Evolutionary conservation across 2,329 filamentous ascomycete genomes (phyloP).

Genomic region (Macrophomina tecta): DNA sequence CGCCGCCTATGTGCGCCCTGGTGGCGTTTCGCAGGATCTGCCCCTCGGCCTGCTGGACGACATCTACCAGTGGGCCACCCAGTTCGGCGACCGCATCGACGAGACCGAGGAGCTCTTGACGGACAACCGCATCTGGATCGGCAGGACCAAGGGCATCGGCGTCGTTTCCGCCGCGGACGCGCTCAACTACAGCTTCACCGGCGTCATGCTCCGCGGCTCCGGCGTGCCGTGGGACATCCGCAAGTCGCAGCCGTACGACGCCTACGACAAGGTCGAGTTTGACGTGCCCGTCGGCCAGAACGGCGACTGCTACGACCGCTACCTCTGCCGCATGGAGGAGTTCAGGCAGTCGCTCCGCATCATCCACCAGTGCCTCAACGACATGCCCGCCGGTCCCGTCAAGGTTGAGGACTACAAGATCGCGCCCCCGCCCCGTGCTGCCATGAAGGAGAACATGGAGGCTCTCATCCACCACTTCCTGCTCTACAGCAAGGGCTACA

Average conservation of each 20-base stretch:
- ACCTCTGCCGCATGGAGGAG: slow-evolving; percentile 99
- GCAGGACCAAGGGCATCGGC: slow-evolving; percentile 87
- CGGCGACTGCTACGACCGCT: slow-evolving; percentile 98
- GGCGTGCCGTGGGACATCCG: slow-evolving; percentile 96
- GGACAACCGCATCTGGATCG: slow-evolving; percentile 99
- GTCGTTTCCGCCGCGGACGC: slow-evolving; percentile 91
- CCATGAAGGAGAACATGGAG: slow-evolving; percentile 99
- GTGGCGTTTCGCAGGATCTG: slow-evolving; percentile 94
- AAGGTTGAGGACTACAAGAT: slow-evolving; percentile 99
- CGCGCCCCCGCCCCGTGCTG: slow-evolving; percentile 88
- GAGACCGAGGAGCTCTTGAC: slow-evolving; percentile 98
- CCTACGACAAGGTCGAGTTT: slow-evolving; percentile 97
- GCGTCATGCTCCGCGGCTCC: slow-evolving; percentile 96
- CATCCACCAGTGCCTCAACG: slow-evolving; percentile 98
- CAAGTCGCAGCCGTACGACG: slow-evolving; percentile 96
- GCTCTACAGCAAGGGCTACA: slow-evolving; percentile 97
- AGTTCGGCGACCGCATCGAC: slow-evolving; percentile 97
- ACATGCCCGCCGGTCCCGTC: slow-evolving; percentile 95
- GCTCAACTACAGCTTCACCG: slow-evolving; percentile 95
- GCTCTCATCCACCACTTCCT: slow-evolving; percentile 99
- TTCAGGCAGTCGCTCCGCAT: slow-evolving; percentile 98
- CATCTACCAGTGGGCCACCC: slow-evolving; percentile 99
- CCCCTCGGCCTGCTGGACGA: slow-evolving; percentile 94
- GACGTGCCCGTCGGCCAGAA: slow-evolving; percentile 96
- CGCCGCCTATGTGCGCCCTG: slow-evolving; percentile 94